Evolutionary conservation across 2,329 filamentous ascomycete genomes (phyloP), one percentile per base, ranked within the genome.

Genomic region (Macrophomina tecta): DNA sequence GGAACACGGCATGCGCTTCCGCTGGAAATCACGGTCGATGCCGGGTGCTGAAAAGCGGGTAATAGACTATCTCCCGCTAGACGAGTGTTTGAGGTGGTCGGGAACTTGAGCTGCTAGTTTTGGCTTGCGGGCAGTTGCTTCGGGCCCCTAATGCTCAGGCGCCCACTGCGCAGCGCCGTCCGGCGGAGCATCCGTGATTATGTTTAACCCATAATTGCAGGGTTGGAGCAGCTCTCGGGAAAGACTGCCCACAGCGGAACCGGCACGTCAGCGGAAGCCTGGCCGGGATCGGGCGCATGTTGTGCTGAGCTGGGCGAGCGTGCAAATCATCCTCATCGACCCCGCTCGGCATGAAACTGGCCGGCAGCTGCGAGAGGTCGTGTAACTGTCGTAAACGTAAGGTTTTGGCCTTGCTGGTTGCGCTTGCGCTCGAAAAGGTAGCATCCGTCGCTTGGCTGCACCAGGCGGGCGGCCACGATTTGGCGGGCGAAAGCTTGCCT

Each of bases 1-100:
- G 58, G 58, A 23, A 23, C 45, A 62, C 58, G 38, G 12, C 45
- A 62, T 49, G 4, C 30, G 45, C 58, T 9, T 34, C 58, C 58
- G 58, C 58, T 45, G 58, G 36, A 38, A 62, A 62, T 62, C 58
- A 30, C 18, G 32, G 58, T 49, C 58, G 58, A 62, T 49, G 42
- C 14, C 45, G 58, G 36, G 30, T 18, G 40, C 18, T 5, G 42
- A 61, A 48, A 61, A 48, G 56, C 56, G 56, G 56, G 45, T 61
- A 34, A 49, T 40, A n/a, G 40, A 40, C 28, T 42, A 48, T 48
- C 40, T 61, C 30, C 56, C 30, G 56, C 56, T 36, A 14, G 8
- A 28, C 11, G 56, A 18, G 48, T 38, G 16, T 12, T 61, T 48
- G n/a, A 8, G 14, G 28, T 36, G 30, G 42, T 48, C 42, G 36